Evolutionary conservation across 2,329 filamentous ascomycete species (phyloP).

Genomic region (Cladophialophora carrionii): DNA sequence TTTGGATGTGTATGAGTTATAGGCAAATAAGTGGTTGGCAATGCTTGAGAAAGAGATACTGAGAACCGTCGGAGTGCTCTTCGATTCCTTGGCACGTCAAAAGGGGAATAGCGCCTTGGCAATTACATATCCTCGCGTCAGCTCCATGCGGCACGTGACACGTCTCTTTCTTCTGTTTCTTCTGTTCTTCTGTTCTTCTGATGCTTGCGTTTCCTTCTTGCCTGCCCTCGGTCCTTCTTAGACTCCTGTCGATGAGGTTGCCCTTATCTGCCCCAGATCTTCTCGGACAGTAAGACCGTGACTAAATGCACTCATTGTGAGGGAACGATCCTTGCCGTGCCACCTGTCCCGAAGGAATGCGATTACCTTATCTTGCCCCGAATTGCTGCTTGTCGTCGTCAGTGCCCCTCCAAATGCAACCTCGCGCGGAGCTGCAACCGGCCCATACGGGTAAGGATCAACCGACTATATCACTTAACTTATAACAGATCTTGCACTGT

Average conservation of each 20-base stretch:
- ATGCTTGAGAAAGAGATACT: neutral
- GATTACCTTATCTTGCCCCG: neutral
- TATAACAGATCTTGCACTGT: neutral
- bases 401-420: slow-evolving; percentile 5
- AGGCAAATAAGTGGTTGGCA: neutral
- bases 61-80: too few relatives aligned
- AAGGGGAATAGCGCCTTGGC: neutral
- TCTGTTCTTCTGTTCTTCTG: too few relatives aligned
- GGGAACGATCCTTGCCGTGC: neutral
- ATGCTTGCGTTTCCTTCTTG: too few relatives aligned
- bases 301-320: neutral
- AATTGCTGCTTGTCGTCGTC: neutral
- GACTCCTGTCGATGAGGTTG: neutral
- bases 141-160: neutral
- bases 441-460: neutral
- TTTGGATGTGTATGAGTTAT: neutral
- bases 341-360: neutral
- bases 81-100: neutral
- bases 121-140: neutral
- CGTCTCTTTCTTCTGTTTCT: too few relatives aligned
- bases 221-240: neutral
- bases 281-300: neutral
- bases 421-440: neutral
- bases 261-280: neutral
- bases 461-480: neutral